Evolutionary conservation across 257 asterid genomes (phyloP).

Genomic region (Coffea canephora): DNA sequence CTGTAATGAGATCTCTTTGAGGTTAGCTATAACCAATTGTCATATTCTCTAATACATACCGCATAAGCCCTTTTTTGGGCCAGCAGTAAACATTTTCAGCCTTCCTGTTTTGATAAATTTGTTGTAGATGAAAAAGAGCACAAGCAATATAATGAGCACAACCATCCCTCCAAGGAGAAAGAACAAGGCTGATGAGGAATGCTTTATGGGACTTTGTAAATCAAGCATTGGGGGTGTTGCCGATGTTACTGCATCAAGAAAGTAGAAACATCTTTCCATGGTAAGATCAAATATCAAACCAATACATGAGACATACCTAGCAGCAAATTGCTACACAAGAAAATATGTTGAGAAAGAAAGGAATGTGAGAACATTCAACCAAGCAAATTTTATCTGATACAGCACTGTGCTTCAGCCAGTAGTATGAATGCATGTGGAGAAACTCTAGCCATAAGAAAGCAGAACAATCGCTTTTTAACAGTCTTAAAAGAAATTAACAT

Average conservation of each 20-base stretch:
- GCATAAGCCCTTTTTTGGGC: slow-evolving; percentile 41
- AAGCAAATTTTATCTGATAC: neutral
- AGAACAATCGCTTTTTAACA: neutral
- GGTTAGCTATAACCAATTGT: neutral
- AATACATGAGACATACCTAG: neutral
- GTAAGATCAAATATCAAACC: neutral
- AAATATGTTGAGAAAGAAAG: neutral
- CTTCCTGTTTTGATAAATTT: slow-evolving; percentile 32
- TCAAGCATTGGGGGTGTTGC: neutral
- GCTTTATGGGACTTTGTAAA: slow-evolving; percentile 8
- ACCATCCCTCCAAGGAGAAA: slow-evolving; percentile 54
- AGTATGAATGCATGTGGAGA: neutral
- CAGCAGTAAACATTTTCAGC: slow-evolving; percentile 25
- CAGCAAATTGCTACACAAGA: neutral
- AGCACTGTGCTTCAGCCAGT: neutral
- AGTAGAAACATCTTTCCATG: neutral
- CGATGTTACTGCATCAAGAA: neutral
- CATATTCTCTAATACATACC: neutral
- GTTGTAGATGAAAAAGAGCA: slow-evolving; percentile 42
- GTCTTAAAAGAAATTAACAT: neutral
- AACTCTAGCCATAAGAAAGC: neutral
- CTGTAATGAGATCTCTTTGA: neutral
- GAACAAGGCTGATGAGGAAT: slow-evolving; percentile 38
- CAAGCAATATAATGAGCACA: slow-evolving; percentile 38
- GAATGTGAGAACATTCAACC: neutral